phyloP scores from a whole-genome alignment of 1,139 yeast genomes.

The Suhomyces panamericanus region DNA sequence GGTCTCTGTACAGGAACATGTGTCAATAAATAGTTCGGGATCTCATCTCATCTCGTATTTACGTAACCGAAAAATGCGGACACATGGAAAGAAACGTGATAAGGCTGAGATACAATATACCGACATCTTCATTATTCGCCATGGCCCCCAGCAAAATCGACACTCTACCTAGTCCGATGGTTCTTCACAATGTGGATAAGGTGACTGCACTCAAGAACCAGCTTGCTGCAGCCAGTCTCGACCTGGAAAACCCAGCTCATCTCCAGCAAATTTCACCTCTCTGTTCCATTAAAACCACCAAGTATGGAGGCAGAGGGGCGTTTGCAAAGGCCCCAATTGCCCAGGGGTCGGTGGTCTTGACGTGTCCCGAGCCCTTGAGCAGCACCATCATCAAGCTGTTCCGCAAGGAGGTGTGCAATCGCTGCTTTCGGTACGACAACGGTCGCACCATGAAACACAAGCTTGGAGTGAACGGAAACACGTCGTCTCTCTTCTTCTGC shows the following conservation, averaged over 20 bases:
- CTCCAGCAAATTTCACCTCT: constrained; percentile 23
- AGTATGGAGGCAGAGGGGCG: constrained; percentile 68
- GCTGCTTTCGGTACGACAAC: constrained; percentile 52
- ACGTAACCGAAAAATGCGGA: constrained; percentile 3
- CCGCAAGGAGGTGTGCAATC: constrained; percentile 64
- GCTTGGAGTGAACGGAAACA: constrained; percentile 8
- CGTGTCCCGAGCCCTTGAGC: constrained; percentile 45
- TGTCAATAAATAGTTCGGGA: background rate
- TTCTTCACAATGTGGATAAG: background rate
- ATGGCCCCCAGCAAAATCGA: constrained; percentile 7
- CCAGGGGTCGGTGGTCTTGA: constrained; percentile 44
- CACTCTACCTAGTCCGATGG: background rate
- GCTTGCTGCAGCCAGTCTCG: background rate
- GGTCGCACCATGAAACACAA: constrained; percentile 50
- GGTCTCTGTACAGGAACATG: no score
- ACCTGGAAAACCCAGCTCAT: background rate
- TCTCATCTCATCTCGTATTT: constrained; percentile 11
- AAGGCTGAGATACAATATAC: background rate
- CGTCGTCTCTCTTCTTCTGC: constrained; percentile 52
- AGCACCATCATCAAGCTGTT: constrained; percentile 53
- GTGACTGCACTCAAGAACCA: background rate
- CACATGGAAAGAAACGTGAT: constrained; percentile 6
- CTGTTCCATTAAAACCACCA: constrained; percentile 44
- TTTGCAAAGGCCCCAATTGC: constrained; percentile 47
- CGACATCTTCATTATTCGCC: background rate